These are phyloP conservation scores for Erodium texanum DNA, from an alignment of 441 rosid genomes.

Conservation along the genomic window DNA sequence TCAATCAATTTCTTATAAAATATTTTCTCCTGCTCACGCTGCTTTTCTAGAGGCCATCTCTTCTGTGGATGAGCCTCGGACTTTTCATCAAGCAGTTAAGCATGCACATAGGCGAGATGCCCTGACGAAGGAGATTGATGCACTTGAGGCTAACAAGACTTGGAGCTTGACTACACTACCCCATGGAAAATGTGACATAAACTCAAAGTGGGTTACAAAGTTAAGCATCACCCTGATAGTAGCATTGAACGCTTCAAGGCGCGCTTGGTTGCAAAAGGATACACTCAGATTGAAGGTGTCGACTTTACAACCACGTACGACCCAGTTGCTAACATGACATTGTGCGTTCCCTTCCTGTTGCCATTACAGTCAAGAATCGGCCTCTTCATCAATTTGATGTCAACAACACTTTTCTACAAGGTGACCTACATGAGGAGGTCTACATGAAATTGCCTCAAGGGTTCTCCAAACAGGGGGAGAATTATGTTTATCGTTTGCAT, in stretches of 20 bases:
- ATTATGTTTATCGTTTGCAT: too few species aligned
- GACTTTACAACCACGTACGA: neutral
- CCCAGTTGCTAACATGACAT: neutral
- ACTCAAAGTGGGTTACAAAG: neutral
- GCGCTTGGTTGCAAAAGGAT: neutral
- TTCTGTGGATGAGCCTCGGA: neutral
- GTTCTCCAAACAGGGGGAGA: too few species aligned
- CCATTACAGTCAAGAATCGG: neutral
- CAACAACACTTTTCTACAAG: conserved; percentile 15
- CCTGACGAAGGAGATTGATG: neutral
- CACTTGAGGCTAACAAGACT: neutral
- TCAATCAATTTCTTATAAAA: neutral
- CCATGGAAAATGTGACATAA: neutral
- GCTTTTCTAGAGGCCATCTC: neutral
- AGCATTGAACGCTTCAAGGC: neutral
- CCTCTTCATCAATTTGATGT: conserved; percentile 6
- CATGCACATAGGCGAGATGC: neutral
- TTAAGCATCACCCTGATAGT: neutral
- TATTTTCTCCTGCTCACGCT: neutral
- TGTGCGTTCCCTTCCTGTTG: neutral
- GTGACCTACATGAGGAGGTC: neutral
- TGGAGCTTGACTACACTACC: neutral
- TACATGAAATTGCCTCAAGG: too few species aligned
- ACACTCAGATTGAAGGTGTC: neutral
- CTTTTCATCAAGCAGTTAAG: neutral